phyloP scores from a whole-genome alignment of 75 land plant species.

The Azolla pinnata region DNA sequence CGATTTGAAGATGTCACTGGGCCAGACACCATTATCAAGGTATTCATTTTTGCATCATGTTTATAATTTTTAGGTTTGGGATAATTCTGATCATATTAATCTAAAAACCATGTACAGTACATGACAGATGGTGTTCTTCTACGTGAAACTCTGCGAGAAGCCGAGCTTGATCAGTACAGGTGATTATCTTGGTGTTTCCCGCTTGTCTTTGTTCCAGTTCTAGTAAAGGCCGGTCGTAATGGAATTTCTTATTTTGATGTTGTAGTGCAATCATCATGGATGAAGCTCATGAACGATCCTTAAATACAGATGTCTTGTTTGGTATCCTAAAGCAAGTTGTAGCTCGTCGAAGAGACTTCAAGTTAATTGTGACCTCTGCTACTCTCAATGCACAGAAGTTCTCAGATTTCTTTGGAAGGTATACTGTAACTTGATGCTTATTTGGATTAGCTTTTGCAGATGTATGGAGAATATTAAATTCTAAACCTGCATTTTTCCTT shows the following conservation, averaged over 20 bases:
- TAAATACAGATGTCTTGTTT: conserved; percentile 91
- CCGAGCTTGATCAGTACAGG: conserved; percentile 98
- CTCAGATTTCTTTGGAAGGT: conserved; percentile 95
- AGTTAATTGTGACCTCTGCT: conserved; percentile 98
- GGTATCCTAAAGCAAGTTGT: conserved; percentile 94
- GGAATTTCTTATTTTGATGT: neutral
- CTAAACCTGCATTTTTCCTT: neutral
- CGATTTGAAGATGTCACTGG: conserved; percentile 99
- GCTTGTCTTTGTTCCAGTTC: conserved; percentile 4
- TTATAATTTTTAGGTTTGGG: neutral
- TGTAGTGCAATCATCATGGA: conserved; percentile 90
- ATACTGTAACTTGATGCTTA: neutral
- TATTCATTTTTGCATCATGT: conserved; percentile 12
- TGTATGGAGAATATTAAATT: neutral
- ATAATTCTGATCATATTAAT: neutral
- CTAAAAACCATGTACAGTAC: conserved; percentile 54
- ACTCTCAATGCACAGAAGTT: conserved; percentile 97
- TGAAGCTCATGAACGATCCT: conserved; percentile 96
- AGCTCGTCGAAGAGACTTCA: conserved; percentile 92
- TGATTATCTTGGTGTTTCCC: neutral
- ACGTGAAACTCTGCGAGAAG: conserved; percentile 87
- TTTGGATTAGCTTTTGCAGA: neutral
- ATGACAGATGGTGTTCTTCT: conserved; percentile 99
- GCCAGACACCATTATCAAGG: conserved; percentile 89
- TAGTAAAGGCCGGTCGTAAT: neutral